Evolutionary conservation across 345 rosid genomes (phyloP).

Genomic region (Lepidium africanum): DNA sequence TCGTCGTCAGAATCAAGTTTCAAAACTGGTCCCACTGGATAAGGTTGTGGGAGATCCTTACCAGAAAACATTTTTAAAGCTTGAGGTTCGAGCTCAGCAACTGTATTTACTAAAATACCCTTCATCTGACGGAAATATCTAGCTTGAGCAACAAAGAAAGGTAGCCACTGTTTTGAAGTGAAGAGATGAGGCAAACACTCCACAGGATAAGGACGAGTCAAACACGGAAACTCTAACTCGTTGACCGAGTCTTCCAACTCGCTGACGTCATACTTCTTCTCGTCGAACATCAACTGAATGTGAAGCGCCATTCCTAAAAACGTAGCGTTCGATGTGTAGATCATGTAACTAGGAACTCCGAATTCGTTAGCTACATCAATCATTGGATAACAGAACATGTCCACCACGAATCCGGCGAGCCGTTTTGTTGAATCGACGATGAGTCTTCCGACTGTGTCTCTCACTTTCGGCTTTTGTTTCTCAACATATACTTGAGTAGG

Average conservation of each 20-base stretch:
- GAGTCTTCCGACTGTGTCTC: slow-evolving; percentile 14
- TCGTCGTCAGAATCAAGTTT: background rate
- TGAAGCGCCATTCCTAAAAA: slow-evolving; percentile 28
- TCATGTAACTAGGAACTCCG: slow-evolving; percentile 36
- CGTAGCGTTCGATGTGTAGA: slow-evolving; percentile 40
- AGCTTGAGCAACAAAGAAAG: background rate
- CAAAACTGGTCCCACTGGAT: slow-evolving; percentile 48
- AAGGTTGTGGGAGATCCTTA: slow-evolving; percentile 18
- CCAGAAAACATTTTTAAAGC: slow-evolving; percentile 19
- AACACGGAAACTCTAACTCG: slow-evolving; percentile 30
- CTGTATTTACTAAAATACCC: slow-evolving; percentile 48
- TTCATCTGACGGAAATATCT: slow-evolving; percentile 22
- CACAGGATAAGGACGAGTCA: slow-evolving; percentile 31
- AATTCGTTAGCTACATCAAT: slow-evolving; percentile 44
- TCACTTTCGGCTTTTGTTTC: slow-evolving; percentile 30
- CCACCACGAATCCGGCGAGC: slow-evolving; percentile 47
- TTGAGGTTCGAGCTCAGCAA: slow-evolving; percentile 41
- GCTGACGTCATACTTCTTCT: slow-evolving; percentile 11
- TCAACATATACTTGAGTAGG: slow-evolving; percentile 13
- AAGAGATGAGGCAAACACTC: slow-evolving; percentile 19
- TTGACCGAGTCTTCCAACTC: slow-evolving; percentile 33
- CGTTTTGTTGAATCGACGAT: background rate
- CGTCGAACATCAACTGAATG: slow-evolving; percentile 15
- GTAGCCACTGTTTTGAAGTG: background rate
- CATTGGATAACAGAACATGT: slow-evolving; percentile 45